Conservation (phyloP, 352 stramenopile genomes). For the Phytopythium mirpurense region DNA sequence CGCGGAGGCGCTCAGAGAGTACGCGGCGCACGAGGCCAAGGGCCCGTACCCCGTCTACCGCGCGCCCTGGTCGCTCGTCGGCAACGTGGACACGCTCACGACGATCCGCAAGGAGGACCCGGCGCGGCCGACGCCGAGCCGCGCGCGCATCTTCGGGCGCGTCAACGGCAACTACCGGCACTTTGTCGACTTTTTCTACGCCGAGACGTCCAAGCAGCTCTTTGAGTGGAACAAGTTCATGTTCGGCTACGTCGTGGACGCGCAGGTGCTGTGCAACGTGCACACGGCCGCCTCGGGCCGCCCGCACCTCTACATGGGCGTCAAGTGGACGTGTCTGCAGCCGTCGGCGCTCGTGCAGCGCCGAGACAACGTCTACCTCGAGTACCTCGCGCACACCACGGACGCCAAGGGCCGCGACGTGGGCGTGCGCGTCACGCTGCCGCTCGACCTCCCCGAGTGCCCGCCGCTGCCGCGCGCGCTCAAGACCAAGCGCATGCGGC, state of each 20-base stretch:
- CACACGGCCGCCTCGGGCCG: slow-evolving; percentile 41
- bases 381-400: slow-evolving; percentile 71
- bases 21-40: slow-evolving; percentile 37
- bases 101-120: slow-evolving; percentile 32
- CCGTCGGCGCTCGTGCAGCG: slow-evolving; percentile 54
- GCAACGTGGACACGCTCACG: slow-evolving; percentile 31
- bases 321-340: slow-evolving; percentile 78
- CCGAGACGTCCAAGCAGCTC: slow-evolving; percentile 40
- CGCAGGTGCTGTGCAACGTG: slow-evolving; percentile 65
- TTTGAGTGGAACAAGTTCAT: slow-evolving; percentile 72
- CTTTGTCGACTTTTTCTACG: slow-evolving; percentile 69
- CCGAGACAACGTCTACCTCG: slow-evolving; percentile 64
- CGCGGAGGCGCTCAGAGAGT: slow-evolving; percentile 35
- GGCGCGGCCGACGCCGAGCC: slow-evolving; percentile 5
- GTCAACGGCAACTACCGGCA: slow-evolving; percentile 57
- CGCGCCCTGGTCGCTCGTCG: slow-evolving; percentile 26
- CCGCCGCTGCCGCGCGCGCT: slow-evolving; percentile 37
- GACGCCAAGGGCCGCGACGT: slow-evolving; percentile 54
- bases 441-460: slow-evolving; percentile 55
- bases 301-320: slow-evolving; percentile 58
- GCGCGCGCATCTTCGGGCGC: slow-evolving; percentile 48
- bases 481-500: slow-evolving; percentile 49
- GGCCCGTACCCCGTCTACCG: slow-evolving; percentile 28
- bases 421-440: slow-evolving; percentile 62
- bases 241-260: slow-evolving; percentile 57